Conservation (phyloP, 2,329 filamentous ascomycete genomes). For the Xylariaceae sp. region DNA sequence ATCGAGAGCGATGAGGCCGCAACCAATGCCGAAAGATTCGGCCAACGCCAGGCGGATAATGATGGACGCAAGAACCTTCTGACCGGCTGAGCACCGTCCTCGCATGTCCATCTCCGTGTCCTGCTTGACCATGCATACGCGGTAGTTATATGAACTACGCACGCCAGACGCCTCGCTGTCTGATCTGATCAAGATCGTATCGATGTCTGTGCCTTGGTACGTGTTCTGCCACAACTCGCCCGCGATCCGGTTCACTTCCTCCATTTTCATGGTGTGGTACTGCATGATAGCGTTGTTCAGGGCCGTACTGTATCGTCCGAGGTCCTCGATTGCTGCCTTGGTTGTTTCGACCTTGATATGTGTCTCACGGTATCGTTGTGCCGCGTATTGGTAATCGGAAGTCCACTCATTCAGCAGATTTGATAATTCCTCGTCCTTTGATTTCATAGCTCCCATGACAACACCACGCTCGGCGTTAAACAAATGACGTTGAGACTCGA, state of each 20-base stretch:
- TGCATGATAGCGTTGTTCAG: conserved; percentile 97
- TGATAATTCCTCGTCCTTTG: conserved; percentile 74
- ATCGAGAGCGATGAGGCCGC: conserved; percentile 91
- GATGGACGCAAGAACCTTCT: conserved; percentile 94
- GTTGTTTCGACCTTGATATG: conserved; percentile 89
- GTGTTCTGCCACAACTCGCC: conserved; percentile 96
- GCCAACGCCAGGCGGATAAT: conserved; percentile 95
- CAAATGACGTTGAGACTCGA: conserved; percentile 63
- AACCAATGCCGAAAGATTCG: conserved; percentile 94
- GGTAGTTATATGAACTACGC: conserved; percentile 91
- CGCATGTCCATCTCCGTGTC: conserved; percentile 99
- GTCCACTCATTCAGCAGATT: conserved; percentile 75
- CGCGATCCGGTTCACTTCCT: conserved; percentile 91
- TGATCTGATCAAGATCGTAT: conserved; percentile 91
- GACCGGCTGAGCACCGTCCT: conserved; percentile 90
- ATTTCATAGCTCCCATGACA: conserved; percentile 72
- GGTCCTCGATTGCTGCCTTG: conserved; percentile 85
- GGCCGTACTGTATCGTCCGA: conserved; percentile 74
- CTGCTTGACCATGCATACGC: conserved; percentile 95
- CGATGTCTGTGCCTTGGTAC: conserved; percentile 95
- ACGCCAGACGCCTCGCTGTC: conserved; percentile 71
- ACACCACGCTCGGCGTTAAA: conserved; percentile 68
- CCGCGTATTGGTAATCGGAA: conserved; percentile 79
- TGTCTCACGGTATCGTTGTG: conserved; percentile 72
- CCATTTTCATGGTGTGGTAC: conserved; percentile 95